Base-by-base conservation (phyloP, 176 grass and related monocot species). In the Coix lacrymajobi region DNA sequence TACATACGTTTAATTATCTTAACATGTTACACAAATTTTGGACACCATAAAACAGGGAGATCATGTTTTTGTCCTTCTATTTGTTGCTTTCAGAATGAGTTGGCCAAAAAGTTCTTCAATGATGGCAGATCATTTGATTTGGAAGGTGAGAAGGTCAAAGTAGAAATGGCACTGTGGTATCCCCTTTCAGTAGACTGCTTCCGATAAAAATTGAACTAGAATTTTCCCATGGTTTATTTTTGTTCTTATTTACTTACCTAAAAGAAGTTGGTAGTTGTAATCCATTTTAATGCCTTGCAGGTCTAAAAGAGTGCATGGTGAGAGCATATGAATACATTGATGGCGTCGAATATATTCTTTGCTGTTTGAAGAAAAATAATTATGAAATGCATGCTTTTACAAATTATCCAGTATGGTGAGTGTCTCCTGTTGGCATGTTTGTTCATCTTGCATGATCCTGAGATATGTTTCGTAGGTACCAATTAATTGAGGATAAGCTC, bases 331-430 rank as follows among this genome's bases (percentile, higher is more conserved):
- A 94, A 48, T 98, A 93, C 60, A 32, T 95, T 39, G 96, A 98
- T 84, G 96, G 96, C 26, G 82, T 98, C 60, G 90, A 98, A 87
- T 82, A 85, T 24, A 81, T 98, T 86, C 86, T 98, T 65, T 73
- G 69, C 58, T 75, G 62, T 87, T 93, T 98, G 73, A 95, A 98
- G 84, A 56, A 86, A 79, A 93, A 93, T 79, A 90, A 95, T 71
- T 98, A 98, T 73, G 92, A 98, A 82, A 69, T 98, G 49, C 96
- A 98, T 91, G 96, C 96, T 71, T 98, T 98, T 81, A 98, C 96
- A 49, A 98, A 98, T 72, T 98, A 98, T 91, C 96, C 96, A 68
- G 85, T 91, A 71, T 98, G 96, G 96, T 98, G 66, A 82, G 90
- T 91, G 60, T 41, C 79, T 80, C 67, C 60, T 78, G 67, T 56